Percentiles rank a stretch among this genome's conserved stretches.
Evolutionary conservation across 2,329 filamentous ascomycete genomes (phyloP).

Genomic region (Trichoderma koningiopsis): DNA sequence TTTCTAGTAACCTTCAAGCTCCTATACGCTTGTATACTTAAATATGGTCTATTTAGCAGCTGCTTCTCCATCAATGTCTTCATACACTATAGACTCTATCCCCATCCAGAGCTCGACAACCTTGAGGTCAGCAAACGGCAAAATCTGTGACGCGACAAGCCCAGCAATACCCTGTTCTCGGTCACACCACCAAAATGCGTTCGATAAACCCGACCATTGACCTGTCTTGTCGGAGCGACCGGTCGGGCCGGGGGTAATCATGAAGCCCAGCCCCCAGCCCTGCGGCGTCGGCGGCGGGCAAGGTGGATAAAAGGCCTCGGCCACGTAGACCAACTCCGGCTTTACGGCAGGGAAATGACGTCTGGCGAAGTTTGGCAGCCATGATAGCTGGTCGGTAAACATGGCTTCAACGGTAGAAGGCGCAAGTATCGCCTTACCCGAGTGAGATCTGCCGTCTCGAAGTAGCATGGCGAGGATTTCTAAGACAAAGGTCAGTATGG

Average conservation of each 20-base stretch:
- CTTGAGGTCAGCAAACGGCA: not conserved
- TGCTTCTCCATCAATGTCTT: not conserved
- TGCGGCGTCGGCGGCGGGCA: conserved; percentile 7
- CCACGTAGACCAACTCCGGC: not conserved
- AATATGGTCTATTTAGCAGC: not conserved
- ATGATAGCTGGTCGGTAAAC: not conserved
- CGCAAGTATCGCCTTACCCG: not conserved
- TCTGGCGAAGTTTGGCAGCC: not conserved
- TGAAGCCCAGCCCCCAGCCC: conserved; percentile 1
- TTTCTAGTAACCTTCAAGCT: not conserved
- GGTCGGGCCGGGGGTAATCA: not conserved
- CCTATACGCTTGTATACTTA: not conserved
- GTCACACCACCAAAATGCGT: not conserved
- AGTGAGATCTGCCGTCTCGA: not conserved
- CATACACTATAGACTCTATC: not conserved
- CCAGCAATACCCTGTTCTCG: not conserved
- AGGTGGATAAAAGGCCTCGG: conserved; percentile 1
- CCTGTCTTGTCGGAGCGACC: not conserved
- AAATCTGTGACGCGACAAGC: not conserved
- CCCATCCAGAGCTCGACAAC: not conserved
- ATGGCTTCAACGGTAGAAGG: not conserved
- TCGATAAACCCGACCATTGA: not conserved
- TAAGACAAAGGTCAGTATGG: not conserved
- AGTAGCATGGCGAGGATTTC: not conserved
- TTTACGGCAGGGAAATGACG: not conserved